Evolutionary conservation across 129 eudicot genomes (phyloP), one percentile per base, ranked within the genome.

Genomic region (Dittrichia graveolens): DNA sequence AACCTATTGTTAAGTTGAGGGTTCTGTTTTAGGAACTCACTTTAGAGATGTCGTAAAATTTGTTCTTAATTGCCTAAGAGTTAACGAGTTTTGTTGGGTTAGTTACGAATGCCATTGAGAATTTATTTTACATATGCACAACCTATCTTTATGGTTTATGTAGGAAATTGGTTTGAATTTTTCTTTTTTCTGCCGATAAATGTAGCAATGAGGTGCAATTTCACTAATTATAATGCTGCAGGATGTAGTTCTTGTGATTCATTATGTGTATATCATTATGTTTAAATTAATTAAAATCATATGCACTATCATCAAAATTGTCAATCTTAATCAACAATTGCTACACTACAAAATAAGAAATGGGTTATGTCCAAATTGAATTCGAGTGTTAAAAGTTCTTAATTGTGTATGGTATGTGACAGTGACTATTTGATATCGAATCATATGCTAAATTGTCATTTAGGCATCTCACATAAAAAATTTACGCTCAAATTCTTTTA

Each of bases 21-120:
- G 38, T 40, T 38, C 11, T 71, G 7, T 40, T 42, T 34, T 12
- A 40, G 39, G 15, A 38, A 14, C 38, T 52, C 24, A 7, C 39
- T 40, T 70, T 41, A 40, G 54, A 5, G 46, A 55, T 43, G 5
- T 54, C 12, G 55, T 56, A 35, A 19, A 43, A 13, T 58, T 71
- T 65, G 31, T 31, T 44, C 9, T 54, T 34, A 34, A 18, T 45
- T 24, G 38, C 6, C 14, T 67, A 54, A 18, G 40, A 43, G 12
- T 65, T 65, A 65, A 43, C 70, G 7, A 65, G 54, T 43, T 58
- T 4, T 50, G 57, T n/a, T n/a, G 49, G 49, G 8, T 7, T 57
- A 31, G 19, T 12, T 44, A 41, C 54, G 9, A 8, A 9, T 65
- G 34, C n/a, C n/a, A n/a, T n/a, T n/a, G n/a, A n/a, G n/a, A n/a